Base-by-base conservation (phyloP, 2,329 filamentous ascomycete genomes). In the Trichophyton simii region DNA sequence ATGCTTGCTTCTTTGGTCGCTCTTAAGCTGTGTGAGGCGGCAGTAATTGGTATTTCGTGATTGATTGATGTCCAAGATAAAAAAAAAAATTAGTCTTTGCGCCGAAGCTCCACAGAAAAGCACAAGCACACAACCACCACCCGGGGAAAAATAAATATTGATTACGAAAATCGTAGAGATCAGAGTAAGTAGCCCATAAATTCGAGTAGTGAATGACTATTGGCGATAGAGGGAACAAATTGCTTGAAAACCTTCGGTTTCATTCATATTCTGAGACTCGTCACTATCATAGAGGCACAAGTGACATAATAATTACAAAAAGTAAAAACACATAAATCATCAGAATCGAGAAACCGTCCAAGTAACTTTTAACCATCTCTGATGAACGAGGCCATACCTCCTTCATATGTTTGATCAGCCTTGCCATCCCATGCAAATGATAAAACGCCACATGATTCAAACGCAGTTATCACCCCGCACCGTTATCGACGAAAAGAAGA, bases 301-400 rank as follows among this genome's bases (percentile, higher is more conserved):
- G 52, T 55, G 52, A 55, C 15, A 31, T 18, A 34, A 18, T 55
- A 55, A 55, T 55, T 55, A 55, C 52, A 55, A 34, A n/a, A 55
- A 11, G n/a, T 22, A 50, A 38, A 55, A 55, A 28, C 52, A 36
- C 52, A 38, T 31, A 55, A 55, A 36, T 58, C 55, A 13, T 18
- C 55, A 58, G 55, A 58, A 44, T 44, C 18, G 20, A 42, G 28
- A 58, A 44, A 58, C 55, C 55, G 55, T 59, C 42, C 58, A 59
- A 59, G 58, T 59, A 59, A 59, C 58, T 59, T 59, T 44, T 36
- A n/a, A 48, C 58, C 58, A 59, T 41, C 44, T 52, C 58, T 38
- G 58, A 50, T 20, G 46, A 52, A n/a, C 15, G 31, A 42, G 44
- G 58, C 20, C 31, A 9, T 48, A 3, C 22, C 58, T 25, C 36